Base-by-base conservation (phyloP, 176 grass and related monocot species). In the Leersia perrieri region DNA sequence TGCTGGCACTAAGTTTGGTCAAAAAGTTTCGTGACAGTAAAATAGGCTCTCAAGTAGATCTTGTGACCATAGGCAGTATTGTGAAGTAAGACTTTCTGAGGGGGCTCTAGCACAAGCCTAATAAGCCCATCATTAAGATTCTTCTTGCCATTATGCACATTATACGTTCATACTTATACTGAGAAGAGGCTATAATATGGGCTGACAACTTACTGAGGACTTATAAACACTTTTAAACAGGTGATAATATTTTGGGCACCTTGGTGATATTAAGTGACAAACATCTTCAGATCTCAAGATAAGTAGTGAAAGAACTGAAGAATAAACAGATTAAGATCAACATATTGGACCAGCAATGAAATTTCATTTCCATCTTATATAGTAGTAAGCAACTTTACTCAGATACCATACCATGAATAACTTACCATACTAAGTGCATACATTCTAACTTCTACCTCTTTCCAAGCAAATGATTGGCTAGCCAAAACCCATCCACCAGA, bases 371-470 rank as follows among this genome's bases (percentile, higher is more conserved):
- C 11, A 84, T 51, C 23, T 66, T 74, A 84, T 49, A 68, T 11
- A 70, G 57, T 38, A 70, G 44, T 15, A 66, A 79, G 41, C 69
- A 47, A 47, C 28, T 72, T 45, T 63, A 9, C 4, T 72, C 38
- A 20, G 10, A 11, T 70, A 38, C 44, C 28, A 69, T 58, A 20
- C 34, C 58, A n/a, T 32, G 12, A 62, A 60, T 9, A 26, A 31
- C 86, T 89, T 88, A 98, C 95, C 95, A 95, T 87, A 73, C 91
- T 85, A 64, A 98, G 86, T 66, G 86, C 92, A 78, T 95, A 93
- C 88, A 98, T 93, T 85, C 86, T 84, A 89, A 91, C 80, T 91
- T 98, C 95, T 29, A 98, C 71, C 64, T 95, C 92, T 75, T 85
- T 86, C 95, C 95, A 98, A 87, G 77, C 81, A 83, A 95, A 80